phyloP scores from a whole-genome alignment of 345 rosid species.

The Geranium brycei region DNA sequence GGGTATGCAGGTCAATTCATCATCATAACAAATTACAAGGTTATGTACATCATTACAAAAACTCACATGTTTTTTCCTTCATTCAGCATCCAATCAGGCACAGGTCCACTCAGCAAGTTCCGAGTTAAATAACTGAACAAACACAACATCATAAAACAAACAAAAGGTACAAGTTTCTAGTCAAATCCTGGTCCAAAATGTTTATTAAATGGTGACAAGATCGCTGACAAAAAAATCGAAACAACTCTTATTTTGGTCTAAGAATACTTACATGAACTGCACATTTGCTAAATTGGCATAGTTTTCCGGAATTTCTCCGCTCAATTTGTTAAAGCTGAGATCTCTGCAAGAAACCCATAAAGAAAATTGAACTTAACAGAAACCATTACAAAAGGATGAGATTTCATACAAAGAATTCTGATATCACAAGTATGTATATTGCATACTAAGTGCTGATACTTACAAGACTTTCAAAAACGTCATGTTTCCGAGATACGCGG shows the following conservation, averaged over 20 bases:
- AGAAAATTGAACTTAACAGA: background rate
- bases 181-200: too few species aligned
- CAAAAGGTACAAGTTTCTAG: background rate
- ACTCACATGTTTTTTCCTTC: constrained; percentile 9
- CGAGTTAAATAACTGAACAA: constrained; percentile 19
- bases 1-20: background rate
- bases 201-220: too few species aligned
- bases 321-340: constrained; percentile 34
- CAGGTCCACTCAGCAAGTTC: constrained; percentile 19
- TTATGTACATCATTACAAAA: too few species aligned
- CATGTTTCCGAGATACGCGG: constrained; percentile 24
- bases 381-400: background rate
- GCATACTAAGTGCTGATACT: constrained; percentile 12
- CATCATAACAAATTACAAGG: background rate
- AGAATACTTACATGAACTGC: constrained; percentile 6
- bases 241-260: too few species aligned
- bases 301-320: constrained; percentile 19
- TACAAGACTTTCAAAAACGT: constrained; percentile 22
- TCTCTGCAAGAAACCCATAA: constrained; percentile 19
- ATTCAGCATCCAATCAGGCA: constrained; percentile 18
- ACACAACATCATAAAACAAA: background rate
- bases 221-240: too few species aligned
- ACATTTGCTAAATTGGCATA: constrained; percentile 1
- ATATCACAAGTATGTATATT: background rate
- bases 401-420: background rate